These are phyloP conservation scores for Lachnellula subtilissima DNA, from an alignment of 2,329 filamentous ascomycete genomes.

Conservation along the genomic window DNA sequence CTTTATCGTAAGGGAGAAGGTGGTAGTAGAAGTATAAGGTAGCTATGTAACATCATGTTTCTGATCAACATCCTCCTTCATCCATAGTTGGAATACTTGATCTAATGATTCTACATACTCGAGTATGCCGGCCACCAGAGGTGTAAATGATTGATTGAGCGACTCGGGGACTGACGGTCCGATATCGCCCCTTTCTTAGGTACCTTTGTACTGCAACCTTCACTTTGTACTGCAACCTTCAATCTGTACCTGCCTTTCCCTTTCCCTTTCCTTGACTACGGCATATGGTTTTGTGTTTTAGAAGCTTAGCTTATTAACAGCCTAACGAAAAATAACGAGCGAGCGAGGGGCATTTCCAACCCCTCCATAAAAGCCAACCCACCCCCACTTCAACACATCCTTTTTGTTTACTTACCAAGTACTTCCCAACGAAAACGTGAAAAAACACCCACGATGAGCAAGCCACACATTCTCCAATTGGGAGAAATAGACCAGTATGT, in stretches of 20 bases:
- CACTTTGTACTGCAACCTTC: not conserved
- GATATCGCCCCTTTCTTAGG: constrained; percentile 7
- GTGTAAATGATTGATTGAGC: not conserved
- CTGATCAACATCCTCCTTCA: no score
- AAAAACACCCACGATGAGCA: constrained; percentile 31
- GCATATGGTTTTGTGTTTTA: not conserved
- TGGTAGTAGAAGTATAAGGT: no score
- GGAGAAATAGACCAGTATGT: constrained; percentile 61
- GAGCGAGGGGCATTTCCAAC: constrained; percentile 21
- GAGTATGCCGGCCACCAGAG: no score
- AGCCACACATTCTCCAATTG: constrained; percentile 57
- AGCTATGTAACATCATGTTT: no score
- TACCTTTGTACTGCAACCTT: not conserved
- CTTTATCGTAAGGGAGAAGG: no score
- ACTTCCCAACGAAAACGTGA: not conserved
- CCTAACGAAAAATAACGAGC: not conserved
- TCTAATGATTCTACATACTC: no score
- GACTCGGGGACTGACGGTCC: constrained; percentile 15
- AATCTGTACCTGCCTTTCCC: not conserved
- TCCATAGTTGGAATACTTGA: no score
- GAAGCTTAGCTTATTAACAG: constrained; percentile 13
- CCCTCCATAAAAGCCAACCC: constrained; percentile 17
- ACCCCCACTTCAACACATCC: not conserved
- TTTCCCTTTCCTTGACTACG: not conserved
- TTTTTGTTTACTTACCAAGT: not conserved